phyloP scores from a whole-genome alignment of 768 basidiomycete genomes.

The Hydnomerulius pinastri region DNA sequence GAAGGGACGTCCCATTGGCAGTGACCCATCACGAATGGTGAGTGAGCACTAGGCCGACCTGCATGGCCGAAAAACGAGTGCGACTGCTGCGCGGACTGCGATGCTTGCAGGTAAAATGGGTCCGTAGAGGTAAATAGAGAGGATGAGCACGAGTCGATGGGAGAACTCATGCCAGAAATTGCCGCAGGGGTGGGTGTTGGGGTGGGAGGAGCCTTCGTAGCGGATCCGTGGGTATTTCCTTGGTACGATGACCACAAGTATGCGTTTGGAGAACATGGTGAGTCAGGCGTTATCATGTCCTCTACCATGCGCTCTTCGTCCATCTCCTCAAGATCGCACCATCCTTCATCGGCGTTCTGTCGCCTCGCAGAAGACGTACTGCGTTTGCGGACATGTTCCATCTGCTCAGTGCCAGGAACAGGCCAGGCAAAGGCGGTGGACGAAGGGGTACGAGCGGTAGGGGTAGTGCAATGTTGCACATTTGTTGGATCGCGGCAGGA shows the following conservation, averaged over 20 bases:
- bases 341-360: conserved; percentile 27
- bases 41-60: conserved; percentile 39
- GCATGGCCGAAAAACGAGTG: conserved; percentile 39
- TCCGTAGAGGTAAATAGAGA: conserved; percentile 48
- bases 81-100: conserved; percentile 38
- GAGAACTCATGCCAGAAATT: conserved; percentile 14
- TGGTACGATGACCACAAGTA: conserved; percentile 27
- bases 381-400: conserved; percentile 26
- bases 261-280: conserved; percentile 26
- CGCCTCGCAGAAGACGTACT: conserved; percentile 28
- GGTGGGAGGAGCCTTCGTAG: conserved; percentile 25
- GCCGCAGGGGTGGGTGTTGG: conserved; percentile 17
- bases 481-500: conserved; percentile 32
- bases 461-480: conserved; percentile 43
- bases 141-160: conserved; percentile 24
- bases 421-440: conserved; percentile 33
- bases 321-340: conserved; percentile 40
- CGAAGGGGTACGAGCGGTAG: conserved; percentile 38
- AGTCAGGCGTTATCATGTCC: conserved; percentile 41
- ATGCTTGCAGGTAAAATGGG: conserved; percentile 49
- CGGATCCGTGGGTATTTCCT: conserved; percentile 12
- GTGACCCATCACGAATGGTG: conserved; percentile 37
- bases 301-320: conserved; percentile 49
- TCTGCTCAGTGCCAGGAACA: conserved; percentile 21
- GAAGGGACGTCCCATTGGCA: conserved; percentile 17